Conservation (phyloP, 768 basidiomycete genomes). For the Auricularia heimuer region DNA sequence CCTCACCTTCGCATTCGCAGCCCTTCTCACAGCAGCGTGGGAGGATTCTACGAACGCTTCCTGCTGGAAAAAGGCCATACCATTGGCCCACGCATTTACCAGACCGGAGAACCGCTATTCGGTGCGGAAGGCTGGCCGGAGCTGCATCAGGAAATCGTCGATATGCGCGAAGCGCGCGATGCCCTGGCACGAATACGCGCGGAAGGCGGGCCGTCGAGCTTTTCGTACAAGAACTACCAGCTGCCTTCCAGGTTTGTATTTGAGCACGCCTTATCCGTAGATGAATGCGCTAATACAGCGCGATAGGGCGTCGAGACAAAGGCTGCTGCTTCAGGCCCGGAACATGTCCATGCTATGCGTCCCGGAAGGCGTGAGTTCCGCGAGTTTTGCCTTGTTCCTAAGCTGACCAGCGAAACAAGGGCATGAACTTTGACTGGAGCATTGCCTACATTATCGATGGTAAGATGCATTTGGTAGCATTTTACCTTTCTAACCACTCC, state of each 20-base stretch:
- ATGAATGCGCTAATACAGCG: too few relatives aligned
- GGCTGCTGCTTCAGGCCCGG: conserved; percentile 49
- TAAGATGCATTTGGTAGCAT: conserved; percentile 15
- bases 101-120: conserved; percentile 57
- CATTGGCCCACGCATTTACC: conserved; percentile 64
- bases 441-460: conserved; percentile 69
- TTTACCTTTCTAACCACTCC: neutral
- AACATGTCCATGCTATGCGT: conserved; percentile 62
- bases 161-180: conserved; percentile 50
- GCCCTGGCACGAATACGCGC: conserved; percentile 59
- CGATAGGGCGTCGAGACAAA: conserved; percentile 53
- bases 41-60: conserved; percentile 55
- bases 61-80: conserved; percentile 59
- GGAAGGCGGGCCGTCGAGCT: conserved; percentile 59
- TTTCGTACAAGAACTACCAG: conserved; percentile 75
- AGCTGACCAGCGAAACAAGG: conserved; percentile 20
- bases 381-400: neutral
- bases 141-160: conserved; percentile 55
- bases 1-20: neutral
- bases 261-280: too few relatives aligned
- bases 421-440: conserved; percentile 77
- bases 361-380: conserved; percentile 47
- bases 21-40: conserved; percentile 29
- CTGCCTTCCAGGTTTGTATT: conserved; percentile 48
- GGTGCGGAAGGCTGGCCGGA: conserved; percentile 33